Base-by-base conservation (phyloP, 148 eudicot species). In the Agrostemma githago region DNA sequence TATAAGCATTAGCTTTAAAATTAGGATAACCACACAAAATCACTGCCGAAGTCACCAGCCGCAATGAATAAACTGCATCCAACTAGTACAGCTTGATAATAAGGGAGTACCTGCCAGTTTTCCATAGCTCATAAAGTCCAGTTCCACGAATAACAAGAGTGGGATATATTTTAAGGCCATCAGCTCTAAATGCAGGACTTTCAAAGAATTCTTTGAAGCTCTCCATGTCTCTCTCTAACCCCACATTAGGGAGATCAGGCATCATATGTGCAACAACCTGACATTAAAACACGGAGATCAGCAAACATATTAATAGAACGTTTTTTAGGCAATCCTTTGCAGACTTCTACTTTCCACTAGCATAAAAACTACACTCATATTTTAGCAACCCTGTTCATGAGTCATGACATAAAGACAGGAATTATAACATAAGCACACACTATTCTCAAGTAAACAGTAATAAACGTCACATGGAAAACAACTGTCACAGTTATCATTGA, bases 191-290 rank as follows among this genome's bases (percentile, higher is more conserved):
- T 64, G 83, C 75, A 81, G 99, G 99, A 82, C 94, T 95, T 80
- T 92, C 99, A 75, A 95, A 95, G 83, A 95, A 95, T 80, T 95
- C 99, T 84, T 90, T 92, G 72, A 95, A 95, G 80, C 99, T 92
- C 76, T 95, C 99, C 84, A 95, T 73, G 84, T 95, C 99, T 71
- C 99, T 89, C 73, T 95, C 99, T 74, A 95, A 96, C 34, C 99
- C 99, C 77, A 95, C 99, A 75, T 95, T 92, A 76, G 99, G 99
- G 81, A 95, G 97, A 88, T 95, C 99, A 21, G 99, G 99, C 99
- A 95, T 95, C 99, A 95, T 95, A 85, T 95, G 99, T 70, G 99
- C 97, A 83, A 95, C 99, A 71, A 95, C 97, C 99, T 95, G 79
- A 41, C 76, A 80, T 48, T 73, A 76, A 69, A 70, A n/a, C 68